Evolutionary conservation across 73 alveolate species (phyloP).

Genomic region (Effrenium voratum): DNA sequence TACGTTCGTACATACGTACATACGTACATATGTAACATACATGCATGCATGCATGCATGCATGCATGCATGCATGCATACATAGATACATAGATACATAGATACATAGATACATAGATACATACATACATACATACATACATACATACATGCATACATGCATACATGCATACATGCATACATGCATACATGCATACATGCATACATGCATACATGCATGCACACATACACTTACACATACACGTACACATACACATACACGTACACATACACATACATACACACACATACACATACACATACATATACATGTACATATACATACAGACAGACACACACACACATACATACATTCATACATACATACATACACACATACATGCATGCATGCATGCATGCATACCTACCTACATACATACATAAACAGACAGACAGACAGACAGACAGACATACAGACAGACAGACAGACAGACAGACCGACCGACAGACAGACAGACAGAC

Average conservation of each 20-base stretch:
- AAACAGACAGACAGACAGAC: no score
- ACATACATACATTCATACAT: no score
- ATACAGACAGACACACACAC: background rate
- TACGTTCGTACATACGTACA: no score
- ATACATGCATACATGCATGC: background rate
- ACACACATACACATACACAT: background rate
- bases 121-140: background rate
- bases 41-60: background rate
- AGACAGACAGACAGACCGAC: no score
- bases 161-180: background rate
- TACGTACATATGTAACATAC: no score
- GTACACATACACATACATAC: background rate
- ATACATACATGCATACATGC: background rate
- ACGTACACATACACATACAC: background rate
- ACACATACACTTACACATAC: background rate
- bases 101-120: background rate
- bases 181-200: no score
- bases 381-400: background rate
- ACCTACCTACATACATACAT: background rate
- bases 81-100: background rate
- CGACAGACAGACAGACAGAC: no score
- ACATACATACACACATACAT: no score
- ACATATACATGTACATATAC: background rate
- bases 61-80: background rate
- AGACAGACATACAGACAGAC: no score